Evolutionary conservation across 1,284 basidiomycete species (phyloP).

Genomic region (Puccinia hordei): DNA sequence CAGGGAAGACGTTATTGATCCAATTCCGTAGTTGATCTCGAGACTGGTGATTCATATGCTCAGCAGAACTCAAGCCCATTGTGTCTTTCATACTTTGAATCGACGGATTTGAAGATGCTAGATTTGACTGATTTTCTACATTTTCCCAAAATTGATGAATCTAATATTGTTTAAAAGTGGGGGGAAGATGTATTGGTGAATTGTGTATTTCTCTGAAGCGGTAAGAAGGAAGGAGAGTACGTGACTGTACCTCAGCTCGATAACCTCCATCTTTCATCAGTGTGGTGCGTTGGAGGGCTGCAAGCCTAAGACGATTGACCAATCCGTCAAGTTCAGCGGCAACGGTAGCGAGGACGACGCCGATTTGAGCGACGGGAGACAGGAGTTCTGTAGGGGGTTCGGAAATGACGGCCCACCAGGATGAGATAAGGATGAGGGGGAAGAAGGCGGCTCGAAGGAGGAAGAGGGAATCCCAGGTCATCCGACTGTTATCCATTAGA

Average conservation of each 20-base stretch:
- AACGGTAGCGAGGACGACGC: conserved; percentile 18
- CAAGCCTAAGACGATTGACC: conserved; percentile 34
- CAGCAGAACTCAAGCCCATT: background rate
- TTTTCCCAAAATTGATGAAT: conserved; percentile 28
- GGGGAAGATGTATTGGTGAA: background rate
- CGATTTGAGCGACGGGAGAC: conserved; percentile 10
- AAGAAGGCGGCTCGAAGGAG: conserved; percentile 16
- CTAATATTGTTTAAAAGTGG: background rate
- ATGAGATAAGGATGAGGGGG: background rate
- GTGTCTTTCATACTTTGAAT: conserved; percentile 6
- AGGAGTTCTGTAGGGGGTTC: conserved; percentile 1
- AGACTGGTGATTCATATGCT: background rate
- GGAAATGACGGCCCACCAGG: conserved; percentile 34
- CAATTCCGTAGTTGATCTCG: conserved; percentile 26
- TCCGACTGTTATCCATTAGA: background rate
- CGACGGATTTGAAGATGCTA: background rate
- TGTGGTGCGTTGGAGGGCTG: conserved; percentile 42
- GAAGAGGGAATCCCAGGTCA: conserved; percentile 22
- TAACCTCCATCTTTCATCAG: conserved; percentile 28
- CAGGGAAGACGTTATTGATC: conserved; percentile 34
- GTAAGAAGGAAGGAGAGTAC: background rate
- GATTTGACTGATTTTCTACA: conserved; percentile 14
- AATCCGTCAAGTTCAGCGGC: conserved; percentile 25
- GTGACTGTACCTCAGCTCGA: conserved; percentile 7
- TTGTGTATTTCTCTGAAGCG: background rate